Base-by-base conservation (phyloP, 441 rosid species). In the Geranium incanum region DNA sequence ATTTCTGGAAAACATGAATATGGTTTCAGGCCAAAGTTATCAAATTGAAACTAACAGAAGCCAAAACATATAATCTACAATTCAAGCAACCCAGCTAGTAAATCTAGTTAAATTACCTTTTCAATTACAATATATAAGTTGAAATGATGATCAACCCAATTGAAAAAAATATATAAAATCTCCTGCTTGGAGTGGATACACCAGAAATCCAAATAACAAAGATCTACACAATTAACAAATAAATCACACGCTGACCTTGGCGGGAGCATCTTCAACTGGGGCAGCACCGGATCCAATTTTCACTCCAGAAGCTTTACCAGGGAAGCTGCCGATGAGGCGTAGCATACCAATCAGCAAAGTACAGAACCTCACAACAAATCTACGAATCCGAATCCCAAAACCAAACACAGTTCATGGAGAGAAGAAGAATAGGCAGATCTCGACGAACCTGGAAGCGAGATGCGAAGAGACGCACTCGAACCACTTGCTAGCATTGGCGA, bases 401-500 rank as follows among this genome's bases (percentile, higher is more conserved):
- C 6, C 33, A 28, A 28, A 7, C 52, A 45, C 52, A 45, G 52
- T 45, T 45, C n/a, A 45, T 45, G 52, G 52, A 45, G 52, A 1
- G 52, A 45, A 3, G 13, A 21, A 5, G 6, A 9, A 28, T 21
- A 1, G 1, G 16, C 66, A 67, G 7, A 69, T 7, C 28, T 62
- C 66, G 38, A 66, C 87, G 16, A 70, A 94, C 97, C 95, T 45
- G 52, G n/a, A 12, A 45, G 52, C 52, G n/a, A 45, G 52, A 1
- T 45, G 52, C n/a, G 52, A 85, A 67, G 88, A 84, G 2, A 94
- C 92, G 5, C 70, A 38, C 6, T 81, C 84, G 78, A 81, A 92
- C 97, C 99, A 94, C 86, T 76, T 84, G 87, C 88, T 78, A 45
- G 86, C 95, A 6, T 45, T 45, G 52, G 9, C 11, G 52, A 45